Evolutionary conservation across 1,139 yeast species (phyloP).

Genomic region (Entelexis paramagnoliae): DNA sequence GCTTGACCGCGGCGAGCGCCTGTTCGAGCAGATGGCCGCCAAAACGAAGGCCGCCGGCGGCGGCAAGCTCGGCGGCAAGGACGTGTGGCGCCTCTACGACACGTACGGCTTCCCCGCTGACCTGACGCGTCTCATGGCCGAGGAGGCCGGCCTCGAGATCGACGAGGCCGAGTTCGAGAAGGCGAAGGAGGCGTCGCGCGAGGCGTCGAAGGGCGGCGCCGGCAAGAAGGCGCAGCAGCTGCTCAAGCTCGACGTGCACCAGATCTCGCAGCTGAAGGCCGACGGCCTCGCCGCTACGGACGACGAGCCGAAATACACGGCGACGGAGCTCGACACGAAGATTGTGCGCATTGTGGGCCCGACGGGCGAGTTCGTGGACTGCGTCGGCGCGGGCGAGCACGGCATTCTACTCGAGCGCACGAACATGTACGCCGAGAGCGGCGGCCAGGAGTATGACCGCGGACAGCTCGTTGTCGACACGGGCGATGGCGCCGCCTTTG

Average conservation of each 20-base stretch:
- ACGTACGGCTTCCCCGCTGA: conserved; percentile 99
- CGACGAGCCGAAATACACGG: conserved; percentile 53
- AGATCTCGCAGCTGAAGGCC: conserved; percentile 45
- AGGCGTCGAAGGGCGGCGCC: conserved; percentile 59
- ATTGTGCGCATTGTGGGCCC: conserved; percentile 68
- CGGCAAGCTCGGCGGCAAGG: conserved; percentile 77
- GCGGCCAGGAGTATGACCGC: conserved; percentile 96
- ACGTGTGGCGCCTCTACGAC: conserved; percentile 96
- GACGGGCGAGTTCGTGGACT: conserved; percentile 42
- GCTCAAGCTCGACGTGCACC: conserved; percentile 82
- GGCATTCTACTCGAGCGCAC: conserved; percentile 83
- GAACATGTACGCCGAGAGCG: conserved; percentile 96
- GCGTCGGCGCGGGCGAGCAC: conserved; percentile 33
- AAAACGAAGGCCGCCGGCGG: conserved; percentile 66
- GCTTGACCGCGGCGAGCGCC: conserved; percentile 93
- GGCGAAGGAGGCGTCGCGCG: conserved; percentile 80
- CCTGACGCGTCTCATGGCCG: conserved; percentile 95
- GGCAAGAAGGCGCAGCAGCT: conserved; percentile 48
- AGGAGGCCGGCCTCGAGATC: conserved; percentile 88
- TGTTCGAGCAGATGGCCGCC: conserved; percentile 85
- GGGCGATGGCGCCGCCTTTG: conserved; percentile 52
- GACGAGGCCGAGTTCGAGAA: conserved; percentile 86
- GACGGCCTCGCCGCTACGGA: conserved; percentile 68
- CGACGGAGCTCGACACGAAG: conserved; percentile 30
- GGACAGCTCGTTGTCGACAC: conserved; percentile 91